Evolutionary conservation across 208 protist genomes (phyloP).

Genomic region (Trypanosoma boissoni): DNA sequence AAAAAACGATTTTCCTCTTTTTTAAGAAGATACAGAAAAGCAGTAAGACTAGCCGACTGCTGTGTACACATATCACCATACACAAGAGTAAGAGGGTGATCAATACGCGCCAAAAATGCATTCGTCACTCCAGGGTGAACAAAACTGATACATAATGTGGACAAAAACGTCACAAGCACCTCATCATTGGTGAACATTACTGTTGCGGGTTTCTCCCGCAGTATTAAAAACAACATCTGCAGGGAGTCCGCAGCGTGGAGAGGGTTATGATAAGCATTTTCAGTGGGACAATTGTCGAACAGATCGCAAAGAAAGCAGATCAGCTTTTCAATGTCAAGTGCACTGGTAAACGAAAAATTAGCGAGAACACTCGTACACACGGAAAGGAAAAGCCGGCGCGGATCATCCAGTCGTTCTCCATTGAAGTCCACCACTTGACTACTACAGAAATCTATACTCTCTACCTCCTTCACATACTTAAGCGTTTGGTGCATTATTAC

Average conservation of each 20-base stretch:
- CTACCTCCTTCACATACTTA: conserved; percentile 75
- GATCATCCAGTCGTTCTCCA: conserved; percentile 69
- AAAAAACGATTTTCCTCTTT: conserved; percentile 31
- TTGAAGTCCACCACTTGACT: conserved; percentile 60
- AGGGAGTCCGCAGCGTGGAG: conserved; percentile 79
- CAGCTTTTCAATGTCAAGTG: conserved; percentile 56
- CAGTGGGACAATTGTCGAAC: conserved; percentile 49
- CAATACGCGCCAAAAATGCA: conserved; percentile 52
- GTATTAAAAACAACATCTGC: conserved; percentile 83
- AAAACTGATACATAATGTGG: conserved; percentile 67
- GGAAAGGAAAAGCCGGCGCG: conserved; percentile 74
- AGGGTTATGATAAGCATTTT: conserved; percentile 79
- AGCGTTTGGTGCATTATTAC: conserved; percentile 60
- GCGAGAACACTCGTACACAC: conserved; percentile 80
- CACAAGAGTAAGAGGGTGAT: conserved; percentile 70
- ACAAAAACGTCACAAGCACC: conserved; percentile 72
- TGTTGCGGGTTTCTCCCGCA: conserved; percentile 62
- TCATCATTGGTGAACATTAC: conserved; percentile 85
- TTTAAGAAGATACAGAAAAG: conserved; percentile 27
- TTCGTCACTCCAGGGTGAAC: conserved; percentile 82
- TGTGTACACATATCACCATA: conserved; percentile 64
- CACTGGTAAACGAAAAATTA: conserved; percentile 73
- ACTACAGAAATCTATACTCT: conserved; percentile 77
- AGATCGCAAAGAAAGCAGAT: conserved; percentile 59
- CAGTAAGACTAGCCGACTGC: conserved; percentile 41